Conservation (phyloP, 2,329 filamentous ascomycete species). For the Trichoderma koningii region DNA sequence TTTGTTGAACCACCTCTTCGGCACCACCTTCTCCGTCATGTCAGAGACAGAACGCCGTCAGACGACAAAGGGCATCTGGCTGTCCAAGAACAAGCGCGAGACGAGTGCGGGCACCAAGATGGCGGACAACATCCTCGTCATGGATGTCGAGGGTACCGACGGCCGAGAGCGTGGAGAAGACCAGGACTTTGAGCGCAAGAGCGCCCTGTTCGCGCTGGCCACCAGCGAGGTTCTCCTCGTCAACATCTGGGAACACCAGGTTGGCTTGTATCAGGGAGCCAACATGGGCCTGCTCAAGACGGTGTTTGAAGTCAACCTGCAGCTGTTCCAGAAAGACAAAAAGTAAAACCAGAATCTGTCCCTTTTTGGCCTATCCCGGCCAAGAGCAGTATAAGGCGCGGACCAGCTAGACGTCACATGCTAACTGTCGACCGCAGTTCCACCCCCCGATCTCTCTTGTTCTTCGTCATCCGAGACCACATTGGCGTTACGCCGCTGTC, state of each 20-base stretch:
- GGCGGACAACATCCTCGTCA: constrained; percentile 97
- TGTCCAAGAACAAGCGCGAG: constrained; percentile 89
- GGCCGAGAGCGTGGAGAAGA: constrained; percentile 95
- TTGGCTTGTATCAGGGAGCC: constrained; percentile 94
- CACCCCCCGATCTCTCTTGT: constrained; percentile 85
- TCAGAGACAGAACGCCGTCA: constrained; percentile 90
- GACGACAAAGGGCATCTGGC: constrained; percentile 99
- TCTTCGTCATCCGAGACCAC: constrained; percentile 98
- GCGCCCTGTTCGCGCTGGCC: constrained; percentile 91
- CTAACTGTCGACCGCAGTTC: constrained; percentile 57
- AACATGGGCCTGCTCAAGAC: constrained; percentile 99
- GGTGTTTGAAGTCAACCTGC: constrained; percentile 97
- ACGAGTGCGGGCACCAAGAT: constrained; percentile 60
- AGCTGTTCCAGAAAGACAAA: constrained; percentile 93
- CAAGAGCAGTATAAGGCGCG: constrained; percentile 1
- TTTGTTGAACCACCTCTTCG: constrained; percentile 91
- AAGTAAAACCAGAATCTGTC: constrained; percentile 60
- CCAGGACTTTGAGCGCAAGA: constrained; percentile 98
- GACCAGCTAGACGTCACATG: constrained; percentile 5
- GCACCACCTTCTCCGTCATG: constrained; percentile 97
- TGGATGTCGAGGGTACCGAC: constrained; percentile 98
- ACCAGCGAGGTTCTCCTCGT: constrained; percentile 98
- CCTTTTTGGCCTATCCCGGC: neutral
- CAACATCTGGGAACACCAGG: constrained; percentile 99
- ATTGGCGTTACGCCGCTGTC: constrained; percentile 86